Base-by-base conservation (phyloP, 2,329 filamentous ascomycete species). In the Diplodia intermedia region DNA sequence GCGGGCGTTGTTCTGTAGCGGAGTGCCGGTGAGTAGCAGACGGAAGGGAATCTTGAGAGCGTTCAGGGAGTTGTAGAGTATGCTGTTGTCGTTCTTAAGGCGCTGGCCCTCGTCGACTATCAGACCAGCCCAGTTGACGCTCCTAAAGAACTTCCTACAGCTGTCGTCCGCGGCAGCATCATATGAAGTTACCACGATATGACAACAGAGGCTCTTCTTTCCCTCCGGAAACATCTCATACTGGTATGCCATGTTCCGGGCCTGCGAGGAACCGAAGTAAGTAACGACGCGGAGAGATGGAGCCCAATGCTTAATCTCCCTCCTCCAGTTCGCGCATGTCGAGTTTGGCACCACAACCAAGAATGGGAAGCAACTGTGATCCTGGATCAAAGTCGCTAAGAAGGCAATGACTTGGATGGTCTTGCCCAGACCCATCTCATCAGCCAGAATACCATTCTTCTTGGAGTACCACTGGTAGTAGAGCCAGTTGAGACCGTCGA, bases 371-470 rank as follows among this genome's bases (percentile, higher is more conserved):
- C 93, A 95, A 75, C 87, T 83, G 74, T 88, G 85, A 40, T 84
- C 81, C 70, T 82, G 80, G 4, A 84, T 77, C 47, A 98, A 80
- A 0, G 90, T 89, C 1, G 91, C 89, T 69, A 98, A 86, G 70
- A 97, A 87, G 2, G 90, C 88, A 69, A 98, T 91, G 65, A 97
- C 89, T 77, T 99, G 95, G 38, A 99, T 92, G 0, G 95, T 99
- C 82, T 99, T 99, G 38, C 95, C 95, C 1, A 99, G 86, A 50
- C 95, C 95, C 95, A 99, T 99, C 76, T 99, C 95, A 75, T 99
- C 95, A 0, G 95, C 95, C 7, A 98, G 86, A 69, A 98, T 94
- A 33, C 93, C 91, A 74, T 95, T 98, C 75, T 91, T 89, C 72
- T 89, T 85, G 62, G 87, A 84, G 73, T 93, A 91, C 84, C 92